These are phyloP conservation scores for Alternaria viburni DNA, from an alignment of 2,329 filamentous ascomycete species.

Conservation along the genomic window DNA sequence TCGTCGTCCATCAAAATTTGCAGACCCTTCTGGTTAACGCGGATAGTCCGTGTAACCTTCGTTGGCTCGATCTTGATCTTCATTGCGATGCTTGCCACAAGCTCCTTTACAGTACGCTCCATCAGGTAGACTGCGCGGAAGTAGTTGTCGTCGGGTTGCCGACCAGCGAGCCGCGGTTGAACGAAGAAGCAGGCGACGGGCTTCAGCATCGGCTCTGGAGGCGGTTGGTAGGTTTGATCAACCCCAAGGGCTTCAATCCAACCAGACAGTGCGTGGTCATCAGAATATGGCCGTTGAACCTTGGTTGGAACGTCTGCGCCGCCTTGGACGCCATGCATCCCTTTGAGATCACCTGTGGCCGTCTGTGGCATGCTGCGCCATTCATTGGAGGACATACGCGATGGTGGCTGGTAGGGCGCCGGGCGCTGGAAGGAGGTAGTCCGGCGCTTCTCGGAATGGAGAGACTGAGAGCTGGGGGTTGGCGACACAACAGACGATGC, in stretches of 20 bases:
- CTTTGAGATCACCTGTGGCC: conserved; percentile 57
- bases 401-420: conserved; percentile 51
- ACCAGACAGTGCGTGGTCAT: conserved; percentile 71
- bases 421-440: conserved; percentile 54
- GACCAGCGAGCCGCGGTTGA: conserved; percentile 60
- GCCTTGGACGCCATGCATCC: conserved; percentile 50
- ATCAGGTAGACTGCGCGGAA: conserved; percentile 87
- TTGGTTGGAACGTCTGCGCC: conserved; percentile 62
- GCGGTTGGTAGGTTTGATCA: conserved; percentile 83
- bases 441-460: conserved; percentile 50
- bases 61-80: conserved; percentile 83
- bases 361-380: conserved; percentile 67
- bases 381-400: conserved; percentile 55
- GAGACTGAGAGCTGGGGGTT: conserved; percentile 55
- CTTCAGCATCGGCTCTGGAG: conserved; percentile 72
- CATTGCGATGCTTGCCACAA: conserved; percentile 72
- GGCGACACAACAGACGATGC: conserved; percentile 61
- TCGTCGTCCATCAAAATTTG: conserved; percentile 91
- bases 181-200: conserved; percentile 90
- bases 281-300: conserved; percentile 62
- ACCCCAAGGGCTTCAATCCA: conserved; percentile 94
- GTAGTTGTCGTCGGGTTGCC: conserved; percentile 65
- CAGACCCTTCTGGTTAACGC: conserved; percentile 74
- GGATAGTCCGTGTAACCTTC: conserved; percentile 73
- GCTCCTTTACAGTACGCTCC: conserved; percentile 75